These are phyloP conservation scores for Penicillium turbatum DNA, from an alignment of 495 filamentous ascomycete species.

Conservation along the genomic window DNA sequence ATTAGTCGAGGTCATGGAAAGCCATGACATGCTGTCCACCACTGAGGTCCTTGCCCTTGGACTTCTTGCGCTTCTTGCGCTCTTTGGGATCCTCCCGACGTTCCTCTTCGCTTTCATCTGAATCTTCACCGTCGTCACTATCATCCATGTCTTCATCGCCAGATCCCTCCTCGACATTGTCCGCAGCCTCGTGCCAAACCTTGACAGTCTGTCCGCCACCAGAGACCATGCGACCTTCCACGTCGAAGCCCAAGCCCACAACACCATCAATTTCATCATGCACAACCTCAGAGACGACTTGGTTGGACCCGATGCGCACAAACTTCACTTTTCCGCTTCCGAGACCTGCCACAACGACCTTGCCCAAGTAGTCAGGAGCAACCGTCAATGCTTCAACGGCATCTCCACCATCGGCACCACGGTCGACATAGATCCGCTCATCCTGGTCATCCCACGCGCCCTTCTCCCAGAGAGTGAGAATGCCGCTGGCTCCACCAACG, in stretches of 20 bases:
- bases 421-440: slow-evolving; percentile 71
- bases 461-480: slow-evolving; percentile 88
- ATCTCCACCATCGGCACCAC: slow-evolving; percentile 53
- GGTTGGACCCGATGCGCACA: slow-evolving; percentile 54
- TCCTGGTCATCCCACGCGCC: slow-evolving; percentile 94
- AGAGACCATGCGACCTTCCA: slow-evolving; percentile 76
- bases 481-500: slow-evolving; percentile 72
- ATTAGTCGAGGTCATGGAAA: slow-evolving; percentile 62
- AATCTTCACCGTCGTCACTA: slow-evolving; percentile 46
- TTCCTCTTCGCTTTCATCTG: slow-evolving; percentile 42
- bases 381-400: slow-evolving; percentile 66
- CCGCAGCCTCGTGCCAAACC: slow-evolving; percentile 67
- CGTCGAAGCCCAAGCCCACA: slow-evolving; percentile 73
- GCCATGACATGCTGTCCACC: slow-evolving; percentile 56
- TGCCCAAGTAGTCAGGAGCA: slow-evolving; percentile 60
- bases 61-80: slow-evolving; percentile 56
- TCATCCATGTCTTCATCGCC: slow-evolving; percentile 35
- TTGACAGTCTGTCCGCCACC: slow-evolving; percentile 80
- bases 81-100: slow-evolving; percentile 33
- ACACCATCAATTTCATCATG: slow-evolving; percentile 86
- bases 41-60: slow-evolving; percentile 50
- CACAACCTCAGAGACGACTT: slow-evolving; percentile 54
- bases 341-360: slow-evolving; percentile 66
- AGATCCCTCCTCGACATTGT: slow-evolving; percentile 29
- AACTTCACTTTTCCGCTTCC: slow-evolving; percentile 64